Percentiles rank a stretch among this genome's conserved stretches.
phyloP scores from a whole-genome alignment of 495 filamentous ascomycete species.

The Echria macrotheca region DNA sequence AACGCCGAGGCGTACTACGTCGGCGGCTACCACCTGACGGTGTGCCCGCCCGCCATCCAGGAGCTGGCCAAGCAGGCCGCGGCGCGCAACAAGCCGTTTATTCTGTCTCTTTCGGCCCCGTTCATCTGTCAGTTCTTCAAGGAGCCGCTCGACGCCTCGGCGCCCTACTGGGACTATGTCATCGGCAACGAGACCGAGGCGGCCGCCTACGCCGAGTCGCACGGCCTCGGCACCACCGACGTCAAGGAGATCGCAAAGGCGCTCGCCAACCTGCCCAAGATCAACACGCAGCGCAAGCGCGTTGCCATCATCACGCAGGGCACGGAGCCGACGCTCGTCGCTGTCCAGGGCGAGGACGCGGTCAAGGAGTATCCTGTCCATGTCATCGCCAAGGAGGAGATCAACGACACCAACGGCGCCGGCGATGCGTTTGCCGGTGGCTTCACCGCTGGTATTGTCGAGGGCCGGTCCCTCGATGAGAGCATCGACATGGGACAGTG shows the following conservation, averaged over 20 bases:
- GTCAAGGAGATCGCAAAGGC: constrained; percentile 82
- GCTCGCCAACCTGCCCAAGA: constrained; percentile 84
- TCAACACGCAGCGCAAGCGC: constrained; percentile 71
- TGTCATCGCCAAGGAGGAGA: constrained; percentile 63
- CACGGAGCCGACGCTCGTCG: constrained; percentile 80
- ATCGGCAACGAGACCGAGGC: constrained; percentile 98
- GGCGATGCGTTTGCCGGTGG: constrained; percentile 97
- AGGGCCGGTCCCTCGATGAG: constrained; percentile 70
- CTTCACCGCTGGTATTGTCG: constrained; percentile 80
- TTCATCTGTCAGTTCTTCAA: constrained; percentile 99
- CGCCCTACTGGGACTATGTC: constrained; percentile 91
- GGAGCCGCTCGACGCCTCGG: constrained; percentile 77
- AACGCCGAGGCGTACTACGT: constrained; percentile 84
- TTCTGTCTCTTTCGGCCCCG: constrained; percentile 84
- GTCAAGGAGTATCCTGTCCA: constrained; percentile 77
- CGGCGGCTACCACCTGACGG: constrained; percentile 73
- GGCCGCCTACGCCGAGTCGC: constrained; percentile 72
- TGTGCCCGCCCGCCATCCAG: constrained; percentile 83
- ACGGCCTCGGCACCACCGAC: constrained; percentile 65
- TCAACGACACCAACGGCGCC: constrained; percentile 93
- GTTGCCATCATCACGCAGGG: constrained; percentile 92
- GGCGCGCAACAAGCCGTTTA: constrained; percentile 80
- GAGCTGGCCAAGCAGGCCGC: constrained; percentile 87
- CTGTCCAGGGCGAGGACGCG: constrained; percentile 60
- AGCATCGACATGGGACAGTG: constrained; percentile 88